Base-by-base conservation (phyloP, 148 eudicot genomes). In the Talinum fruticosum region DNA sequence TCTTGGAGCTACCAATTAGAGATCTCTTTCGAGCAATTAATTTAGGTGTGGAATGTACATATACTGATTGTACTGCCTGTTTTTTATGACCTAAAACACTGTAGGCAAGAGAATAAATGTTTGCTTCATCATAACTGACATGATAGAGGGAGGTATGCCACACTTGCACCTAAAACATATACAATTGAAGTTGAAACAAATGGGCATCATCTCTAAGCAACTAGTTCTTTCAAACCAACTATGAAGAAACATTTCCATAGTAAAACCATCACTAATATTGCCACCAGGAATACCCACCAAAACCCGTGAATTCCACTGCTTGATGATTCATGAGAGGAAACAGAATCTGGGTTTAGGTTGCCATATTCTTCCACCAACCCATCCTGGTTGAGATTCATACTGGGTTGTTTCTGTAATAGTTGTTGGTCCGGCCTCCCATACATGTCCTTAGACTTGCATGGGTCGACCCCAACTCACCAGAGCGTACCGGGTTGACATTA, bases 401-500 rank as follows among this genome's bases (percentile, higher is more conserved):
- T 65, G 66, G 14, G 1, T 64, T 66, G 69, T 59, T 29, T 28
- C 5, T 26, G 36, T 45, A 24, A 2, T 19, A n/a, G 12, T 59
- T 59, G 45, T 57, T 68, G 75, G 10, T 67, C 18, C 6, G 44
- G 6, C 1, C 21, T 62, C 12, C 68, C 72, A 28, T 76, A 35
- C 33, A 47, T 81, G 36, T 66, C 83, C 45, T 81, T 84, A 36
- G 87, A 76, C 34, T 77, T 82, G 84, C 98, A 95, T 32, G 82
- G 86, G 64, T 80, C 78, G n/a, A 95, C 92, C 23, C 96, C 97
- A 75, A 79, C 35, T 5, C n/a, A n/a, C n/a, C n/a, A 94, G 94
- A 24, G 73, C 78, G 54, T 81, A 64, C 10, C 79, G 82, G 51
- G 73, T 59, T 29, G 86, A 79, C 33, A 57, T 66, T 67, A 70